phyloP scores from a whole-genome alignment of 495 filamentous ascomycete genomes.

The Hyaloscypha variabilis region DNA sequence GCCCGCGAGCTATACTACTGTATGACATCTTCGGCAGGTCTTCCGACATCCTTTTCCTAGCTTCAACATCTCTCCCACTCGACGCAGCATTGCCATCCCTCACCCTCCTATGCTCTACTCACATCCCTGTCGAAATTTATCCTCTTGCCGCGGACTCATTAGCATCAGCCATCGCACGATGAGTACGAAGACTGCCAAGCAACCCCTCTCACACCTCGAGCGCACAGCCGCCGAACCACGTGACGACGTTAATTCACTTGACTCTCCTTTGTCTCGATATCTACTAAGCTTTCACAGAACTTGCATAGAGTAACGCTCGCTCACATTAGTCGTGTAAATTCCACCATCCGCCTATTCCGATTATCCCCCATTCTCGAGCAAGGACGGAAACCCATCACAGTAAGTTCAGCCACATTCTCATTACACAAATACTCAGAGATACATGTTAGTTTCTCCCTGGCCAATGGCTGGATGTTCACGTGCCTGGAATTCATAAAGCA shows the following conservation, averaged over 20 bases:
- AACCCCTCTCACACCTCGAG: conserved; percentile 48
- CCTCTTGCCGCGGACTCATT: background rate
- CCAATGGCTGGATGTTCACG: conserved; percentile 89
- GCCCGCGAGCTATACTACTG: too few relatives aligned
- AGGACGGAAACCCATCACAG: conserved; percentile 26
- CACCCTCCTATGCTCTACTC: too few relatives aligned
- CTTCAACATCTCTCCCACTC: too few relatives aligned
- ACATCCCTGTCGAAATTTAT: too few relatives aligned
- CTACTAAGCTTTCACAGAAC: conserved; percentile 29
- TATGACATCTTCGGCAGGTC: too few relatives aligned
- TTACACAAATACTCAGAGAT: too few relatives aligned
- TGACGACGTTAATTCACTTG: conserved; percentile 42
- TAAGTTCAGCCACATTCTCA: too few relatives aligned
- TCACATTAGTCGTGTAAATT: conserved; percentile 50
- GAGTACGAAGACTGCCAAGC: conserved; percentile 8
- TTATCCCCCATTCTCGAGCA: conserved; percentile 38
- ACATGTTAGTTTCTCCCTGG: conserved; percentile 85
- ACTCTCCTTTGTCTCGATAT: conserved; percentile 13
- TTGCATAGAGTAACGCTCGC: conserved; percentile 52
- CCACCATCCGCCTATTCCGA: conserved; percentile 51
- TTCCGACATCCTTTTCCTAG: too few relatives aligned
- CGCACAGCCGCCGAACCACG: conserved; percentile 76
- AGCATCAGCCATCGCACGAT: background rate
- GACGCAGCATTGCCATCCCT: too few relatives aligned
- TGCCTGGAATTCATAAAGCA: conserved; percentile 64